Evolutionary conservation across 768 basidiomycete species (phyloP), one percentile per base, ranked within the genome.

Genomic region (Cystobasidium tubakii): DNA sequence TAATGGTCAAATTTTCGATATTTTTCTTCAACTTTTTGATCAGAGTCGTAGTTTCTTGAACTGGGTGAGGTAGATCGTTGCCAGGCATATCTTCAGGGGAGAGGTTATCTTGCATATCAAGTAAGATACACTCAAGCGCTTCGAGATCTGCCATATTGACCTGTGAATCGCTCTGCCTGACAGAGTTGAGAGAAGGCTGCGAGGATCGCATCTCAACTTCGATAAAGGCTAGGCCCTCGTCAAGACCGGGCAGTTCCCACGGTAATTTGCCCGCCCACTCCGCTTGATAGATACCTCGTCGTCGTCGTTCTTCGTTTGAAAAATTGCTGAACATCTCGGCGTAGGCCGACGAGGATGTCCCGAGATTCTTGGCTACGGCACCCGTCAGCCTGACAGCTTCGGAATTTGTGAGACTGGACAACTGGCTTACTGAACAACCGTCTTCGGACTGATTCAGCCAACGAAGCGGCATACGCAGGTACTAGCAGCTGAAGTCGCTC

Each of bases 401-500:
- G n/a, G n/a, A n/a, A n/a, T n/a, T n/a, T n/a, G n/a, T n/a, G n/a
- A n/a, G n/a, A n/a, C n/a, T n/a, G n/a, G n/a, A n/a, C n/a, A n/a
- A n/a, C n/a, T n/a, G n/a, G 39, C 88, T 81, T 75, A 89, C 91
- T 84, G 81, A 95, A 96, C 79, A 95, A 91, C 77, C 91, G 91
- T 69, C 95, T 84, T 73, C 95, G 85, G 1, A 94, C 90, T 34
- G 97, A 87, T 81, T 98, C 95, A 21, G 93, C 85, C 10, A 96
- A 85, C 0, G 92, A 92, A 0, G 91, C 90, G 0, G 90, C 90
- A 81, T 98, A 98, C 0, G 91, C 92, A 79, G 92, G 93, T 0
- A 94, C 81, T 87, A 97, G 90, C 70, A 86, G 88, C 79, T 95
- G 92, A 53, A 97, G 83, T 21, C 95, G 85, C 63, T 89, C 87